Conservation (phyloP, 192 early-diverging fungal genomes). For the Diversispora epigaea region DNA sequence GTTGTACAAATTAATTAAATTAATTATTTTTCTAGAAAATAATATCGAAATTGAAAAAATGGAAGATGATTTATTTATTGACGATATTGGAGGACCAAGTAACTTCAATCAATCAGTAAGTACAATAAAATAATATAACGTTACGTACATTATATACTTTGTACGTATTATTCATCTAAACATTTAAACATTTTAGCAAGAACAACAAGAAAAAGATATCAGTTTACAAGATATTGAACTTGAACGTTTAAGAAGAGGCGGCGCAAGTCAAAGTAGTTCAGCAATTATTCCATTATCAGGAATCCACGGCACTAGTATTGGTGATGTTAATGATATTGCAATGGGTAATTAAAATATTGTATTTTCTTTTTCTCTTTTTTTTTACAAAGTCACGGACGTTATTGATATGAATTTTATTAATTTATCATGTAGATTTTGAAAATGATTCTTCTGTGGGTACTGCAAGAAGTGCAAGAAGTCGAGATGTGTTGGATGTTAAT, state of each 20-base stretch:
- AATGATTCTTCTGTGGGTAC: no score
- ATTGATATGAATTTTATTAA: no score
- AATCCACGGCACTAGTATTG: not conserved
- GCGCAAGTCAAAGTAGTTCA: not conserved
- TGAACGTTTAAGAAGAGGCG: not conserved
- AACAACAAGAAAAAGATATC: not conserved
- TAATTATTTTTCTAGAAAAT: not conserved
- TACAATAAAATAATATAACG: no score
- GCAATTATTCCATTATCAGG: not conserved
- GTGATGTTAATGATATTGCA: not conserved
- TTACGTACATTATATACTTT: no score
- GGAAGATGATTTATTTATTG: not conserved
- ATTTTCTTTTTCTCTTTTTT: no score
- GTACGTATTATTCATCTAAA: not conserved
- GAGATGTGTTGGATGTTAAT: no score
- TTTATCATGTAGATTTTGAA: no score
- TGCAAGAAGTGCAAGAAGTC: no score
- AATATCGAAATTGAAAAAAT: not conserved
- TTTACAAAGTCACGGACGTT: no score
- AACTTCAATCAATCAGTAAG: no score
- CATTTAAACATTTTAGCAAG: not conserved
- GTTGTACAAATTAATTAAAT: not conserved
- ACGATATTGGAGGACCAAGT: not conserved
- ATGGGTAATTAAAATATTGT: no score
- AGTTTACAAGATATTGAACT: not conserved